phyloP scores from a whole-genome alignment of 495 filamentous ascomycete species.

The Penicillium macrosclerotiorum region DNA sequence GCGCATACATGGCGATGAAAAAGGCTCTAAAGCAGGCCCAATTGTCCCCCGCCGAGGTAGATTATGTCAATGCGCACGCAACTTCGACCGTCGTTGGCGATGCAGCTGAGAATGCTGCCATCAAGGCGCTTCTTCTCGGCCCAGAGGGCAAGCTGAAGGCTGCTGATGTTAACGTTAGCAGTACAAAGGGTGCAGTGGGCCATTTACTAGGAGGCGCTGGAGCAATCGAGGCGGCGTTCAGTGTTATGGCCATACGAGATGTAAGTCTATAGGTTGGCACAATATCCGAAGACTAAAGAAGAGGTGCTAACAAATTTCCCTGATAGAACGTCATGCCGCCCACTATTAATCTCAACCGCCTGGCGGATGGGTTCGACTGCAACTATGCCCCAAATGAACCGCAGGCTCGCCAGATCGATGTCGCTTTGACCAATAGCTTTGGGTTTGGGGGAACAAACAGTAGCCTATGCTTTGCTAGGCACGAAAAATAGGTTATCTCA shows the following conservation, averaged over 20 bases:
- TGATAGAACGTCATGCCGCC: slow-evolving; percentile 77
- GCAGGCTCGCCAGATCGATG: slow-evolving; percentile 67
- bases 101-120: slow-evolving; percentile 81
- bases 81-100: slow-evolving; percentile 86
- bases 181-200: slow-evolving; percentile 90
- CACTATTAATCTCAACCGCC: slow-evolving; percentile 76
- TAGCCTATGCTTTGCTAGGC: slow-evolving; percentile 69
- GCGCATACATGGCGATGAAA: slow-evolving; percentile 82
- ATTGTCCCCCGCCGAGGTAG: slow-evolving; percentile 65
- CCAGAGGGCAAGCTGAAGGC: slow-evolving; percentile 61
- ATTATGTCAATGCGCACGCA: slow-evolving; percentile 95
- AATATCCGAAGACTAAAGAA: not conserved
- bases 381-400: slow-evolving; percentile 77
- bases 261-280: slow-evolving; percentile 46
- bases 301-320: slow-evolving; percentile 24
- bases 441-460: slow-evolving; percentile 98
- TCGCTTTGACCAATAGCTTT: slow-evolving; percentile 91
- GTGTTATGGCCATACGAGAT: slow-evolving; percentile 71
- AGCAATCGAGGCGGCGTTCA: slow-evolving; percentile 83
- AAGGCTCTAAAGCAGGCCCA: slow-evolving; percentile 72
- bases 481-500: slow-evolving; percentile 4
- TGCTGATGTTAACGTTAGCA: slow-evolving; percentile 74
- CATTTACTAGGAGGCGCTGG: slow-evolving; percentile 91
- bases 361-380: slow-evolving; percentile 70
- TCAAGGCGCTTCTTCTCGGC: slow-evolving; percentile 73